Percentiles rank a stretch among this genome's conserved stretches.
phyloP scores from a whole-genome alignment of 2,329 filamentous ascomycete genomes.

The Monosporascus sp. region DNA sequence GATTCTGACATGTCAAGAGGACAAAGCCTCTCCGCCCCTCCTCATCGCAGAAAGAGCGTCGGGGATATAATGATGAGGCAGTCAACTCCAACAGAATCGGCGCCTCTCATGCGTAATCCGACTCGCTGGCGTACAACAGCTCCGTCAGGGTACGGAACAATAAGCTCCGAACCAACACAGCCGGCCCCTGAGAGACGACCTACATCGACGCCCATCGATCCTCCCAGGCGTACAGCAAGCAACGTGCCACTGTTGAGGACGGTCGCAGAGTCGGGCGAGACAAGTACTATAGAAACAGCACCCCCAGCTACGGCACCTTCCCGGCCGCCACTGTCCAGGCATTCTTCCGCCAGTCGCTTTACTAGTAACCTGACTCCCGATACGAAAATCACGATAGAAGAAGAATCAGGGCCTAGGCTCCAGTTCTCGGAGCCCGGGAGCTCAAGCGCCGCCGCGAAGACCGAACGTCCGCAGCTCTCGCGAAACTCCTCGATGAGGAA shows the following conservation, averaged over 20 bases:
- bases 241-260: constrained; percentile 4
- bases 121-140: constrained; percentile 5
- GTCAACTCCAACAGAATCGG: constrained; percentile 22
- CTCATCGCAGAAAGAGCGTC: constrained; percentile 34
- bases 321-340: constrained; percentile 46
- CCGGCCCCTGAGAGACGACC: constrained; percentile 1
- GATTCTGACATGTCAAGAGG: constrained; percentile 28
- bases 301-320: constrained; percentile 16
- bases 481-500: constrained; percentile 47
- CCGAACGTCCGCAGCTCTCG: constrained; percentile 32
- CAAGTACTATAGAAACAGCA: background rate
- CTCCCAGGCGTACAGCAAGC: constrained; percentile 8
- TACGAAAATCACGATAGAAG: constrained; percentile 60
- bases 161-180: constrained; percentile 3
- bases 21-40: constrained; percentile 18
- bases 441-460: constrained; percentile 25
- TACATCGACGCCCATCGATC: constrained; percentile 9
- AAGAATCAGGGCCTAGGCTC: constrained; percentile 63
- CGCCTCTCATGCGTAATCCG: constrained; percentile 11
- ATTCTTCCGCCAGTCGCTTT: constrained; percentile 58
- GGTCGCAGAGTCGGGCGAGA: constrained; percentile 4
- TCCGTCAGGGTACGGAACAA: constrained; percentile 23
- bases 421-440: constrained; percentile 60
- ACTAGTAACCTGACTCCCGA: constrained; percentile 69
- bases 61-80: constrained; percentile 32